A percentile compares a stretch with the other conserved stretches of the same genome.
Conservation (phyloP, 768 basidiomycete genomes). For the Ramaria sp. region DNA sequence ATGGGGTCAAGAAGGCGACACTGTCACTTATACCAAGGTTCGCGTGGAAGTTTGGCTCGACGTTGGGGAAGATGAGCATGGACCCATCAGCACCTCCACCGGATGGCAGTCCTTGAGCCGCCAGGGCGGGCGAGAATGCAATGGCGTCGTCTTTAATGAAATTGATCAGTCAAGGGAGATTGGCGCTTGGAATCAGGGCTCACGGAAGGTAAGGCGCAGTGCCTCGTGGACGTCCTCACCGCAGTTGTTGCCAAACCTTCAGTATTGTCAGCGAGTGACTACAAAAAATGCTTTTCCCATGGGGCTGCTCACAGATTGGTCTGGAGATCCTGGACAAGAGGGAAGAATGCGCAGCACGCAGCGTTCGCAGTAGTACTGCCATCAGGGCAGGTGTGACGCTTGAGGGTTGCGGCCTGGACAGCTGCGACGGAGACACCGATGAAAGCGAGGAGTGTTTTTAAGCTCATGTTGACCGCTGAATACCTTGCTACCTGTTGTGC, state of each 20-base stretch:
- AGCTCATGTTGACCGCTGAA: background rate
- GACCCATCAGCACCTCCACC: conserved; percentile 20
- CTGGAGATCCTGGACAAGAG: conserved; percentile 7
- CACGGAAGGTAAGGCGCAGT: conserved; percentile 18
- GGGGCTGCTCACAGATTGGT: conserved; percentile 3
- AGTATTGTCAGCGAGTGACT: background rate
- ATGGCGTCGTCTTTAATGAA: conserved; percentile 5
- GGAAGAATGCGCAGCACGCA: conserved; percentile 6
- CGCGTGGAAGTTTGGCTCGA: conserved; percentile 17
- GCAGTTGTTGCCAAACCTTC: conserved; percentile 18
- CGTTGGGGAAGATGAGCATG: conserved; percentile 15
- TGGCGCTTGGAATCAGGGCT: background rate
- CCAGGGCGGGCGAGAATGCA: background rate
- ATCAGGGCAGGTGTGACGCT: conserved; percentile 5
- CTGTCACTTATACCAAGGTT: conserved; percentile 19
- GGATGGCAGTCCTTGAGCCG: background rate
- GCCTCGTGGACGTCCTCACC: conserved; percentile 21
- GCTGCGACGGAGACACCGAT: background rate
- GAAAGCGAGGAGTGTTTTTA: background rate
- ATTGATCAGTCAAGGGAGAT: background rate
- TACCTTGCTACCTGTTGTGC: background rate
- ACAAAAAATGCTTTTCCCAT: background rate
- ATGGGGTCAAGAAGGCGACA: conserved; percentile 14
- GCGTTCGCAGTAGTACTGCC: background rate
- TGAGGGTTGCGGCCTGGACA: conserved; percentile 5